These are phyloP conservation scores for Pichia rugopelliculosa DNA, from an alignment of 805 yeast genomes.

Conservation along the genomic window DNA sequence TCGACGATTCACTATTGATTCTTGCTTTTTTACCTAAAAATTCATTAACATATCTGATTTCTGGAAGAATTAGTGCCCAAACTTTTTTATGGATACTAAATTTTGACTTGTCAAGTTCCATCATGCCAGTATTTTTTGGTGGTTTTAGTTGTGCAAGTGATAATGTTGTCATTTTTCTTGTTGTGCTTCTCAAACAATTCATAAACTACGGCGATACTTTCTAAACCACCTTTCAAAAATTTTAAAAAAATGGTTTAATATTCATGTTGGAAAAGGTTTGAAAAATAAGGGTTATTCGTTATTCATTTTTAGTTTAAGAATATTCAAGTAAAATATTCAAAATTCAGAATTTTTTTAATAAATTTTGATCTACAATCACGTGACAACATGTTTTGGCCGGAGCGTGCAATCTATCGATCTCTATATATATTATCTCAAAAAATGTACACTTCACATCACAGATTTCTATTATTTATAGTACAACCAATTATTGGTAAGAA, in stretches of 20 bases:
- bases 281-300: no score
- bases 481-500: no score
- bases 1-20: slow-evolving; percentile 34
- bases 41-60: slow-evolving; percentile 52
- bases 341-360: no score
- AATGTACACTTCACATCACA: no score
- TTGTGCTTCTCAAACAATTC: slow-evolving; percentile 1
- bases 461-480: no score
- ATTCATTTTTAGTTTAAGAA: no score
- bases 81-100: slow-evolving; percentile 53
- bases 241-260: not conserved
- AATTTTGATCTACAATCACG: not conserved
- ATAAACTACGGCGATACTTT: not conserved
- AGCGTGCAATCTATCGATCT: no score
- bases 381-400: not conserved
- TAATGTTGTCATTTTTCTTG: slow-evolving; percentile 7
- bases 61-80: slow-evolving; percentile 62
- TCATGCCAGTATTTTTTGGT: slow-evolving; percentile 64
- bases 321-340: no score
- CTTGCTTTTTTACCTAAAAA: slow-evolving; percentile 47
- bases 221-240: not conserved
- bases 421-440: no score
- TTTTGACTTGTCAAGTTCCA: slow-evolving; percentile 53
- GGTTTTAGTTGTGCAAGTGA: slow-evolving; percentile 33
- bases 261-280: no score